phyloP scores from a whole-genome alignment of 176 grass and related monocot species.

The Eragrostis nindensis region DNA sequence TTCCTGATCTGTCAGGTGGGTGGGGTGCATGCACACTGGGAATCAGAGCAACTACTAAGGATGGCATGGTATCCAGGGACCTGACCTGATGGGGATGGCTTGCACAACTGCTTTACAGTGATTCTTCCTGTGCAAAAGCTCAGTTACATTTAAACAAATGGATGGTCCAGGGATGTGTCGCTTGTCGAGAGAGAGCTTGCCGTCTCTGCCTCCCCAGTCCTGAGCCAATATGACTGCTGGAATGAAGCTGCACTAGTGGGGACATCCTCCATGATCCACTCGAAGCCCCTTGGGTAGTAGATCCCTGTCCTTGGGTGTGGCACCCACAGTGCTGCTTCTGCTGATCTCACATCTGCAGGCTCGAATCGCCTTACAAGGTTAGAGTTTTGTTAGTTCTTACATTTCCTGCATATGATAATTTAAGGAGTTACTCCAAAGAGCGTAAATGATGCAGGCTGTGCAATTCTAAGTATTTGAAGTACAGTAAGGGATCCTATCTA shows the following conservation, averaged over 20 bases:
- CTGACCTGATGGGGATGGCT: constrained; percentile 26
- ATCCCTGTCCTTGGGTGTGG: constrained; percentile 94
- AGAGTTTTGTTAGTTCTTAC: constrained; percentile 48
- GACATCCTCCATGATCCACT: constrained; percentile 96
- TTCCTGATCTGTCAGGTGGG: constrained; percentile 30
- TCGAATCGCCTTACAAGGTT: constrained; percentile 33
- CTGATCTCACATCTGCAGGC: constrained; percentile 38
- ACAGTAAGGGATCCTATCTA: constrained; percentile 12
- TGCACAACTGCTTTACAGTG: constrained; percentile 26
- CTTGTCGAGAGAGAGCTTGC: constrained; percentile 36
- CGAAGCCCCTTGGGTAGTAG: constrained; percentile 87
- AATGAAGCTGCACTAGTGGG: constrained; percentile 72
- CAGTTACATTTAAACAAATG: constrained; percentile 45
- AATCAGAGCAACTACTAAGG: constrained; percentile 36
- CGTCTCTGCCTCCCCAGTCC: constrained; percentile 58
- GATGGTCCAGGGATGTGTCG: constrained; percentile 49
- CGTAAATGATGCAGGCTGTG: constrained; percentile 16
- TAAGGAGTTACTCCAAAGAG: constrained; percentile 28
- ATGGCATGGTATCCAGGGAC: constrained; percentile 38
- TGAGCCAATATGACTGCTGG: constrained; percentile 63
- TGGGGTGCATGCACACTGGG: background rate
- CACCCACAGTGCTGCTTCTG: constrained; percentile 68
- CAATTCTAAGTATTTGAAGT: constrained; percentile 7
- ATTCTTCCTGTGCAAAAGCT: constrained; percentile 37
- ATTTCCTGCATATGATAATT: constrained; percentile 42